Conservation (phyloP, 2,329 filamentous ascomycete species). For the Beauveria sp. region DNA sequence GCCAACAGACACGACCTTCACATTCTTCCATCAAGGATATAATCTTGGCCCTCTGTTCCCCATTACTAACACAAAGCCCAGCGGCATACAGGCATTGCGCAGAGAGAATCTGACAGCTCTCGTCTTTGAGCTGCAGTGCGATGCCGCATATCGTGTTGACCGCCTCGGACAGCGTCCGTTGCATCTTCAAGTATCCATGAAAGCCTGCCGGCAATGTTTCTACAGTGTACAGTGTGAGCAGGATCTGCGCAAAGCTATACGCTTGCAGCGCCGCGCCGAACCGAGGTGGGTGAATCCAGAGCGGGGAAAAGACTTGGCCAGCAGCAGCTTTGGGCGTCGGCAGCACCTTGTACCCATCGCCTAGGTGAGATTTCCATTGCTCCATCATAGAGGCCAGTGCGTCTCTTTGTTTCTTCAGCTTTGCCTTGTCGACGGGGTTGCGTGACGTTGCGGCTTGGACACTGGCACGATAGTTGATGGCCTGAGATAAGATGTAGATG, state of each 20-base stretch:
- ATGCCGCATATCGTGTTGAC: slow-evolving; percentile 37
- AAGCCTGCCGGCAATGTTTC: slow-evolving; percentile 21
- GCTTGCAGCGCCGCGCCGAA: slow-evolving; percentile 43
- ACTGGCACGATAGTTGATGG: slow-evolving; percentile 50
- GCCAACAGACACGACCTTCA: slow-evolving; percentile 29
- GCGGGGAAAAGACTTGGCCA: slow-evolving; percentile 30
- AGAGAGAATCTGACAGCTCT: slow-evolving; percentile 33
- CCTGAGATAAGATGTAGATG: slow-evolving; percentile 29
- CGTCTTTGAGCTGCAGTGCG: slow-evolving; percentile 34
- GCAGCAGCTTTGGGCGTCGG: slow-evolving; percentile 21
- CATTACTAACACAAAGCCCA: slow-evolving; percentile 32
- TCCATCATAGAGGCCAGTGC: slow-evolving; percentile 17
- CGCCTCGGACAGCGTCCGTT: slow-evolving; percentile 17
- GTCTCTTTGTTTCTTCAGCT: slow-evolving; percentile 15
- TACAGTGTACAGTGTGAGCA: slow-evolving; percentile 26
- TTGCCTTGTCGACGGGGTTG: neutral
- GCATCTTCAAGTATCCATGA: slow-evolving; percentile 33
- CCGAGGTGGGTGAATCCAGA: slow-evolving; percentile 42
- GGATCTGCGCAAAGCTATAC: slow-evolving; percentile 43
- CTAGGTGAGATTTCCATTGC: slow-evolving; percentile 25
- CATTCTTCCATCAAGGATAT: slow-evolving; percentile 28
- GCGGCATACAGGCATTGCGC: slow-evolving; percentile 37
- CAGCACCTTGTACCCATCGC: slow-evolving; percentile 31
- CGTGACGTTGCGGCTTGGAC: slow-evolving; percentile 14
- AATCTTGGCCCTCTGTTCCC: slow-evolving; percentile 27